Percentiles rank a stretch among this genome's conserved stretches.
Conservation (phyloP, 768 basidiomycete species). For the Russula virescens region DNA sequence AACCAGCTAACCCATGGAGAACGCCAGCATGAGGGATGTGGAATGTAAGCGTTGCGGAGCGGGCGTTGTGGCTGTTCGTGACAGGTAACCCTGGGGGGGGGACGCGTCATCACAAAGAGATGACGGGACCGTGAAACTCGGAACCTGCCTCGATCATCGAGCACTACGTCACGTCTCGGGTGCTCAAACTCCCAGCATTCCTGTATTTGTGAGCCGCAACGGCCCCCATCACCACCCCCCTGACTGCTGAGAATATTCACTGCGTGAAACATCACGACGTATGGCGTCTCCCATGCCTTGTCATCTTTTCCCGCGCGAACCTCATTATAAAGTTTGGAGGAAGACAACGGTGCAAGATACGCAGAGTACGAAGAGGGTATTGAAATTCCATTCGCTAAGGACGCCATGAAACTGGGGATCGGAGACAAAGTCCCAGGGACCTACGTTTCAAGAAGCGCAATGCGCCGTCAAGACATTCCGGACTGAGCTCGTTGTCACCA, state of each 20-base stretch:
- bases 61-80: conserved; percentile 95
- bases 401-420: conserved; percentile 5
- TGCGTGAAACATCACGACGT: conserved; percentile 97
- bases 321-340: conserved; percentile 86
- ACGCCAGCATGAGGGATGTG: conserved; percentile 93
- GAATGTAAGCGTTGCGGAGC: conserved; percentile 81
- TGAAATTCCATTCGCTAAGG: conserved; percentile 81
- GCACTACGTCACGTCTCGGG: conserved; percentile 71
- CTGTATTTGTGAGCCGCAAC: conserved; percentile 80
- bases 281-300: conserved; percentile 87
- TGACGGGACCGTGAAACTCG: background rate
- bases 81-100: conserved; percentile 63
- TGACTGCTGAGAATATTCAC: conserved; percentile 84
- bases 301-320: conserved; percentile 58
- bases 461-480: conserved; percentile 96
- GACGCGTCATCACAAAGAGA: conserved; percentile 3
- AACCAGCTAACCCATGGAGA: conserved; percentile 91
- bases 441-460: conserved; percentile 81
- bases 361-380: conserved; percentile 97
- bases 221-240: conserved; percentile 51
- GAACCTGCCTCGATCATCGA: conserved; percentile 61
- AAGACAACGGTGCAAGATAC: conserved; percentile 89
- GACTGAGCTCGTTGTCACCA: conserved; percentile 97
- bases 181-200: conserved; percentile 99
- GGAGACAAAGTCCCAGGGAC: background rate